Percentiles rank a stretch among this genome's conserved stretches.
Evolutionary conservation across 345 rosid genomes (phyloP).

Genomic region (Syzygium aromaticum): DNA sequence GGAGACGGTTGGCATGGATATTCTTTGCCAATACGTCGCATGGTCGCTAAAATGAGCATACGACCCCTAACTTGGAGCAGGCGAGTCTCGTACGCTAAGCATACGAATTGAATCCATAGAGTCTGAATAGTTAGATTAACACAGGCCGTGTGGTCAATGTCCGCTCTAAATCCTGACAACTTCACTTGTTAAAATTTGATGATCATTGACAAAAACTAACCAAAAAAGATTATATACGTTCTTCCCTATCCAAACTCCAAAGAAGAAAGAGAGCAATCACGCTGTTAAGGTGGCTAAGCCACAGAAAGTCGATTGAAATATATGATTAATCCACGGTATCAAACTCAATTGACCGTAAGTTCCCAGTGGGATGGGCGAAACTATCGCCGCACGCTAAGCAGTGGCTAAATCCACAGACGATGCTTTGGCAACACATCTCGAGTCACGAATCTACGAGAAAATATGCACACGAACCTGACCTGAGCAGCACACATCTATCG

Average conservation of each 20-base stretch:
- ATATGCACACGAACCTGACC: neutral
- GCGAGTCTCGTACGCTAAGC: neutral
- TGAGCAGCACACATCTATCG: neutral
- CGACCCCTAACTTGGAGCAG: neutral
- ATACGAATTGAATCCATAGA: neutral
- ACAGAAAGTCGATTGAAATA: neutral
- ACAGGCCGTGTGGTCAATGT: neutral
- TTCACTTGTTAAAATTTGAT: neutral
- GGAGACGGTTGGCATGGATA: neutral
- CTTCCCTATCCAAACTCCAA: neutral
- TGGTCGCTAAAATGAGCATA: neutral
- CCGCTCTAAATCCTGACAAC: neutral
- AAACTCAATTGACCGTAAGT: neutral
- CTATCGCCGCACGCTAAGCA: neutral
- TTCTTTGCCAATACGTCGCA: neutral
- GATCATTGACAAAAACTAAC: neutral
- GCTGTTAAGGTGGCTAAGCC: neutral
- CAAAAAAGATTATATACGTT: neutral
- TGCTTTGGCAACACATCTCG: neutral
- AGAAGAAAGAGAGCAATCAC: neutral
- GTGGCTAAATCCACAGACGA: neutral
- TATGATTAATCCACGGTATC: neutral
- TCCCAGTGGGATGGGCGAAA: neutral
- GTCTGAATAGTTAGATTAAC: neutral
- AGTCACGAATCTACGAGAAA: neutral